Percentiles rank a stretch among this genome's conserved stretches.
phyloP scores from a whole-genome alignment of 1,284 basidiomycete species.

The Sanghuangporus sanghuang region DNA sequence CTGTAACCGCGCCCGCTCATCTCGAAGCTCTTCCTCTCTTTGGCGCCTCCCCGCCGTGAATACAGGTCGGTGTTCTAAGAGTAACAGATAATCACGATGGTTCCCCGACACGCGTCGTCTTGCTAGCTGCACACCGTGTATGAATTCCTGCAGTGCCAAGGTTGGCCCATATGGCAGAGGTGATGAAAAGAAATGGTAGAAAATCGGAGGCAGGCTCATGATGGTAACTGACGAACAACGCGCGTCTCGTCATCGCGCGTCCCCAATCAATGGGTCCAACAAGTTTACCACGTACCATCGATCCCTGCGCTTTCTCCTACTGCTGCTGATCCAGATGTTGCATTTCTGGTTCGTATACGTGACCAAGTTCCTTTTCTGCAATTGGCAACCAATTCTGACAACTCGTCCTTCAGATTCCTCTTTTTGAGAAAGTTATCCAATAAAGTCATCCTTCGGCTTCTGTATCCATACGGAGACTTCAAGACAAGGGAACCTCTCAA shows the following conservation, averaged over 20 bases:
- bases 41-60: slow-evolving; percentile 92
- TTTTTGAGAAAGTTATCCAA: too few species aligned
- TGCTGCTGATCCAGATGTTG: not conserved
- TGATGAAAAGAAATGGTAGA: slow-evolving; percentile 70
- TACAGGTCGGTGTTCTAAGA: slow-evolving; percentile 87
- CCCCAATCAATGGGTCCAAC: not conserved
- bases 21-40: slow-evolving; percentile 52
- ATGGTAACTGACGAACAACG: not conserved
- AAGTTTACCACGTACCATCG: not conserved
- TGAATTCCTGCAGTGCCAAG: slow-evolving; percentile 64
- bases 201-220: slow-evolving; percentile 57
- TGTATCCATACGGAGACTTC: too few species aligned
- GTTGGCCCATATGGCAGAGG: slow-evolving; percentile 71
- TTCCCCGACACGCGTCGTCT: slow-evolving; percentile 36
- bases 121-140: slow-evolving; percentile 58
- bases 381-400: too few species aligned
- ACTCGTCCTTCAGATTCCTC: too few species aligned
- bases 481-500: too few species aligned
- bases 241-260: not conserved
- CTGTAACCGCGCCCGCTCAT: slow-evolving; percentile 65
- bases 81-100: slow-evolving; percentile 64
- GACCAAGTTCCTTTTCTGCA: too few species aligned
- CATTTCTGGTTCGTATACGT: too few species aligned
- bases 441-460: too few species aligned
- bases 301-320: not conserved